Conservation (phyloP, 805 yeast genomes). For the Candida piceae region DNA sequence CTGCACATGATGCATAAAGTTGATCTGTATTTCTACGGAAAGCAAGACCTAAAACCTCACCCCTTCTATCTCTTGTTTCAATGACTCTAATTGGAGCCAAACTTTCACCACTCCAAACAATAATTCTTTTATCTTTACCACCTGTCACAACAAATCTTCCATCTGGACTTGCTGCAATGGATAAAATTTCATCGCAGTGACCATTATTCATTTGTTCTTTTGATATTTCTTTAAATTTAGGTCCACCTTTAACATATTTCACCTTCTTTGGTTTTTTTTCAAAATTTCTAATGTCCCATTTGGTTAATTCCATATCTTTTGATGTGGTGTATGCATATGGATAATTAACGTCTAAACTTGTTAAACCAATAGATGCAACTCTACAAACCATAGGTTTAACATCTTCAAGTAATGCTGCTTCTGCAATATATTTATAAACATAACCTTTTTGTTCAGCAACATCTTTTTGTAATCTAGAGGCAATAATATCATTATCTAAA, state of each 20-base stretch:
- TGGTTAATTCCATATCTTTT: conserved; percentile 73
- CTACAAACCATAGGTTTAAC: conserved; percentile 43
- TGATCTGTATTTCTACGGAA: conserved; percentile 82
- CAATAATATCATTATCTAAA: conserved; percentile 78
- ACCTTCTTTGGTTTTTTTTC: conserved; percentile 59
- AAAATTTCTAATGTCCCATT: conserved; percentile 64
- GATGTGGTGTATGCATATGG: conserved; percentile 75
- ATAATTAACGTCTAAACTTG: conserved; percentile 48
- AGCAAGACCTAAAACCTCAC: conserved; percentile 64
- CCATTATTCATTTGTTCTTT: conserved; percentile 57
- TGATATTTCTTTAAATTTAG: conserved; percentile 36
- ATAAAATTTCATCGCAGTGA: conserved; percentile 69
- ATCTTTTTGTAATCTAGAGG: conserved; percentile 76
- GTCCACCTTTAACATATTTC: conserved; percentile 63
- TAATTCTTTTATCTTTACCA: conserved; percentile 73
- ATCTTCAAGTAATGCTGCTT: conserved; percentile 39
- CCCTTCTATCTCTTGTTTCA: conserved; percentile 66
- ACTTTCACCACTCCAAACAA: conserved; percentile 82
- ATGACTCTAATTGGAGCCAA: conserved; percentile 72
- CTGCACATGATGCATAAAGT: conserved; percentile 89
- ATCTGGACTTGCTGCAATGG: conserved; percentile 81
- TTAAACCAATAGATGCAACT: conserved; percentile 56
- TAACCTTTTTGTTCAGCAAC: conserved; percentile 88
- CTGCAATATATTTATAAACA: conserved; percentile 64
- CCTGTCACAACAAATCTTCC: conserved; percentile 90